Conservation (phyloP, 257 asterid genomes). For the Orobanche coerulescens region DNA sequence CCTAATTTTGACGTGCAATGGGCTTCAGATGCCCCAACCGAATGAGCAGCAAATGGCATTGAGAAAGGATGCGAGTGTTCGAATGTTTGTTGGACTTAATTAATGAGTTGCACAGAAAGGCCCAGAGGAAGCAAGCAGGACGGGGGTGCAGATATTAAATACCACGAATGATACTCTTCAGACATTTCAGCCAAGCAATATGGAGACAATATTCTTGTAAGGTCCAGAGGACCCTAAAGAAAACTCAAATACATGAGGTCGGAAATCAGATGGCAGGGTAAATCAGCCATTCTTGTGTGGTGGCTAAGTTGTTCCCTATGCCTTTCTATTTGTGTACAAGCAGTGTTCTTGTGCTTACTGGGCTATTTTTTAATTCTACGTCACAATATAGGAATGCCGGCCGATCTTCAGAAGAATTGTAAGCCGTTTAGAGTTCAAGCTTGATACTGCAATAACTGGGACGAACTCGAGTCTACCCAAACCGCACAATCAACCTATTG, state of each 20-base stretch:
- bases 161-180: not conserved
- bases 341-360: too few relatives aligned
- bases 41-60: not conserved
- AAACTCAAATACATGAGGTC: not conserved
- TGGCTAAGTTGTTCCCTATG: too few relatives aligned
- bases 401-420: not conserved
- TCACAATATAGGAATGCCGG: too few relatives aligned
- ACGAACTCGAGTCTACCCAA: not conserved
- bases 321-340: too few relatives aligned
- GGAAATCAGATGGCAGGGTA: not conserved
- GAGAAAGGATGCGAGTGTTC: not conserved
- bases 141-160: not conserved
- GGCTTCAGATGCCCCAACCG: not conserved
- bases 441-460: not conserved
- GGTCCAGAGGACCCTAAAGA: conserved; percentile 1
- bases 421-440: too few relatives aligned
- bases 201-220: not conserved
- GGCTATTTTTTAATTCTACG: too few relatives aligned
- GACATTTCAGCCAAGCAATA: not conserved
- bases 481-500: too few relatives aligned
- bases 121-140: not conserved
- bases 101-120: not conserved
- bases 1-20: not conserved
- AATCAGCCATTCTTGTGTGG: not conserved
- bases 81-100: not conserved